Base-by-base conservation (phyloP, 1,139 yeast species). In the Yamadazyma atmosphaerica region DNA sequence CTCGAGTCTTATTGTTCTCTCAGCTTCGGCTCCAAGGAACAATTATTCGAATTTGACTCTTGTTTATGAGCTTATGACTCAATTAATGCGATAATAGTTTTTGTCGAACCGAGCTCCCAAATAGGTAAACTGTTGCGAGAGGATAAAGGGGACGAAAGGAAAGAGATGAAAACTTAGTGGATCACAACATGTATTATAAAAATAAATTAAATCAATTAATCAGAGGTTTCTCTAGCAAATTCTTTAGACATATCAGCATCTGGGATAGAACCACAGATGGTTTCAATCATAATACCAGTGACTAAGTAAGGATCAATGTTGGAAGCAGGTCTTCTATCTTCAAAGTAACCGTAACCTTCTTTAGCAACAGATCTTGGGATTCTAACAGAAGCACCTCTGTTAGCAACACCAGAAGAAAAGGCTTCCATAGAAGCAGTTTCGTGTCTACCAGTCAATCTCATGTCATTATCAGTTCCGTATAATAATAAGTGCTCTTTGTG, bases 271-370 rank as follows among this genome's bases (percentile, higher is more conserved):
- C 98, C 98, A 68, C 94, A 86, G 54, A 92, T 83, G 57, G 98
- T 90, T 78, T 92, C 98, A 58, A 86, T 86, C 84, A 92, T 87
- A 62, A 92, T 89, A 77, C 98, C 98, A 43, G 97, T 89, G 51
- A 92, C 98, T 69, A 90, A 81, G 77, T 92, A 92, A 55, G 98
- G 98, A 70, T 92, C 98, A 59, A 92, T 92, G 83, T 92, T 92
- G 48, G 98, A 90, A 54, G 98, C 98, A 46, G 98, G 98, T 77
- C 98, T 89, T 79, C 98, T 88, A 75, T 92, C 98, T 79, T 92
- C 98, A 60, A 92, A 92, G 82, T 92, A 92, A 48, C 98, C 98
- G 71, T 70, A 88, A 46, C 97, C 97, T 69, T 90, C 98, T 74
- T 88, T 88, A 65, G 96, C 96, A 54, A 92, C 98, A 35, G 96